Evolutionary conservation across 2,329 filamentous ascomycete genomes (phyloP).

Genomic region (Sclerotinia subarctica): DNA sequence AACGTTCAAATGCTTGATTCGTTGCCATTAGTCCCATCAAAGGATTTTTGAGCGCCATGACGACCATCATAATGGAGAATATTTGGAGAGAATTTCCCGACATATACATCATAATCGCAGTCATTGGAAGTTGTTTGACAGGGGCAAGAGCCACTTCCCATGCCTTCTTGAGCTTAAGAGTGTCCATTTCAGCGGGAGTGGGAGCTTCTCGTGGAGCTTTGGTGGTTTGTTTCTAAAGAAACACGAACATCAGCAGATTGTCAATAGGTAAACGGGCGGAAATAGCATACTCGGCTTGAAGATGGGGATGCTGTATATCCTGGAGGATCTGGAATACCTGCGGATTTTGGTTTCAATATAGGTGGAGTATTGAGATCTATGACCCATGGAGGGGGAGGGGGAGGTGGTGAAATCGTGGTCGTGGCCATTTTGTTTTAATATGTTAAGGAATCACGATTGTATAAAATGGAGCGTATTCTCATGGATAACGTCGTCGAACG

Average conservation of each 20-base stretch:
- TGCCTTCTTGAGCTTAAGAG: constrained; percentile 94
- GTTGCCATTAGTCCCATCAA: constrained; percentile 79
- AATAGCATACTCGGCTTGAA: constrained; percentile 53
- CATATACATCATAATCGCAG: constrained; percentile 99
- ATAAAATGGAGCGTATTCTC: neutral
- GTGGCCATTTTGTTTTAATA: constrained; percentile 4
- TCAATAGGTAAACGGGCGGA: neutral
- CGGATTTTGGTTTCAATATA: constrained; percentile 60
- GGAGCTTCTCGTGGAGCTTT: constrained; percentile 58
- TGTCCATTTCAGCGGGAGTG: constrained; percentile 83
- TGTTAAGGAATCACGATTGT: neutral
- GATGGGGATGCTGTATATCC: constrained; percentile 62
- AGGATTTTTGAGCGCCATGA: constrained; percentile 97
- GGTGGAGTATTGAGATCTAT: constrained; percentile 72
- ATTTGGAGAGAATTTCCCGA: constrained; percentile 97
- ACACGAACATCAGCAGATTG: neutral
- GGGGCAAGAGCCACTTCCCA: constrained; percentile 96
- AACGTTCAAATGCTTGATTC: constrained; percentile 84
- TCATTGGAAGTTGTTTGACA: constrained; percentile 95
- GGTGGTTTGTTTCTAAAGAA: constrained; percentile 40
- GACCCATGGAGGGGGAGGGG: constrained; percentile 74
- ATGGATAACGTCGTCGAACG: neutral
- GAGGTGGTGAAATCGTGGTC: constrained; percentile 32
- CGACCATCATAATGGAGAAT: constrained; percentile 99
- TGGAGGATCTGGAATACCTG: constrained; percentile 75